phyloP scores from a whole-genome alignment of 441 rosid genomes.

The Populus tomentosa region DNA sequence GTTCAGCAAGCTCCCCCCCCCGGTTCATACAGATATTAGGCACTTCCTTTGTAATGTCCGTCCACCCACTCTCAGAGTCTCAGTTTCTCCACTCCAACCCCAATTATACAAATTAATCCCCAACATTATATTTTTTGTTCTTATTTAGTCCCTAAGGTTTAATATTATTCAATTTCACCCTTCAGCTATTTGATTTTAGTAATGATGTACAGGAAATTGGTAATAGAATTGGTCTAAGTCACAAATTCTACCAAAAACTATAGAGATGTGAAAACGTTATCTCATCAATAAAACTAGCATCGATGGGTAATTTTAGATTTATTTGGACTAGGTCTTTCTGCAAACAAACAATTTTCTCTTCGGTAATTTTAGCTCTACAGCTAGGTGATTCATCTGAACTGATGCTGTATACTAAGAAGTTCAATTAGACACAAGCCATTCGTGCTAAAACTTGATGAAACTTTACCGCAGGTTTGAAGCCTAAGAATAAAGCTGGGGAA shows the following conservation, averaged over 20 bases:
- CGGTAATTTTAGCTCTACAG: not conserved
- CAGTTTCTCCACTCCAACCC: constrained; percentile 27
- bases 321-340: not conserved
- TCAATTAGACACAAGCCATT: not conserved
- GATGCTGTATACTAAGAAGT: no score
- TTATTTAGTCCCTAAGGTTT: not conserved
- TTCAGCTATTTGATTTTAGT: not conserved
- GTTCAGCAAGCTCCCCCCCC: constrained; percentile 12
- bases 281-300: no score
- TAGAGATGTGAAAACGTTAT: no score
- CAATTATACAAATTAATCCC: not conserved
- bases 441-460: no score
- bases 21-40: not conserved
- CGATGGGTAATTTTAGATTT: not conserved
- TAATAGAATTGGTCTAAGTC: no score
- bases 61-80: constrained; percentile 15
- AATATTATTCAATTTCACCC: not conserved
- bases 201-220: no score
- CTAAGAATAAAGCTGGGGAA: no score
- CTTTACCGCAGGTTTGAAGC: no score
- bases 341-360: not conserved
- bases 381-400: not conserved
- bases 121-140: not conserved
- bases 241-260: no score
- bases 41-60: constrained; percentile 38